Percentiles rank a stretch among this genome's conserved stretches.
Evolutionary conservation across 1,139 yeast genomes (phyloP).

Genomic region (Yamadazyma jaroonii): DNA sequence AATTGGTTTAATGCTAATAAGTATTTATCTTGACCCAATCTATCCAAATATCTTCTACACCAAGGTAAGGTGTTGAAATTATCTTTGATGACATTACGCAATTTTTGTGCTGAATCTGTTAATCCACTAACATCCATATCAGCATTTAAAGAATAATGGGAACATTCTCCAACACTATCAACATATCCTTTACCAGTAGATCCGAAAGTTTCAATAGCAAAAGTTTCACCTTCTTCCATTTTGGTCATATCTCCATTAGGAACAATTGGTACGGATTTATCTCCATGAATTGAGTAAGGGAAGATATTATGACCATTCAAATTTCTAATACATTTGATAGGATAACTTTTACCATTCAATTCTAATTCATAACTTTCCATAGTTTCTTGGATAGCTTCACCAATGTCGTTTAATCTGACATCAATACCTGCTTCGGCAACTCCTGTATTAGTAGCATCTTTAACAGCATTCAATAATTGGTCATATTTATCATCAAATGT

Average conservation of each 20-base stretch:
- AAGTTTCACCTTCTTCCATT: slow-evolving; percentile 98
- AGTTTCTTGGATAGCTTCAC: slow-evolving; percentile 93
- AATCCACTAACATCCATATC: slow-evolving; percentile 43
- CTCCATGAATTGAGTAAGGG: slow-evolving; percentile 84
- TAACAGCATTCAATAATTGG: slow-evolving; percentile 75
- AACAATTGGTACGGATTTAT: slow-evolving; percentile 94
- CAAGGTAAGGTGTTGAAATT: slow-evolving; percentile 94
- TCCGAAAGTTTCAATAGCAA: slow-evolving; percentile 98
- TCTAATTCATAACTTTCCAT: slow-evolving; percentile 97
- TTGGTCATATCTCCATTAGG: slow-evolving; percentile 90
- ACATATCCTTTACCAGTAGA: slow-evolving; percentile 95
- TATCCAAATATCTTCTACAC: slow-evolving; percentile 92
- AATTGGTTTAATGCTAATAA: slow-evolving; percentile 83
- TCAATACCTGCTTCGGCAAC: slow-evolving; percentile 92
- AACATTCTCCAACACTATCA: slow-evolving; percentile 82
- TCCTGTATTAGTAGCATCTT: slow-evolving; percentile 93
- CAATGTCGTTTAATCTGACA: slow-evolving; percentile 91
- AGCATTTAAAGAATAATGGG: slow-evolving; percentile 77
- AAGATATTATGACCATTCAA: slow-evolving; percentile 92
- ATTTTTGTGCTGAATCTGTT: slow-evolving; percentile 64
- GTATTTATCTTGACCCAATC: slow-evolving; percentile 89
- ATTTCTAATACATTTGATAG: slow-evolving; percentile 85
- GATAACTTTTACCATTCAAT: slow-evolving; percentile 79
- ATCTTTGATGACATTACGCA: slow-evolving; percentile 66
- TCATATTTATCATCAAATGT: slow-evolving; percentile 86